These are phyloP conservation scores for Verbena officinalis DNA, from an alignment of 257 asterid genomes.

Conservation along the genomic window DNA sequence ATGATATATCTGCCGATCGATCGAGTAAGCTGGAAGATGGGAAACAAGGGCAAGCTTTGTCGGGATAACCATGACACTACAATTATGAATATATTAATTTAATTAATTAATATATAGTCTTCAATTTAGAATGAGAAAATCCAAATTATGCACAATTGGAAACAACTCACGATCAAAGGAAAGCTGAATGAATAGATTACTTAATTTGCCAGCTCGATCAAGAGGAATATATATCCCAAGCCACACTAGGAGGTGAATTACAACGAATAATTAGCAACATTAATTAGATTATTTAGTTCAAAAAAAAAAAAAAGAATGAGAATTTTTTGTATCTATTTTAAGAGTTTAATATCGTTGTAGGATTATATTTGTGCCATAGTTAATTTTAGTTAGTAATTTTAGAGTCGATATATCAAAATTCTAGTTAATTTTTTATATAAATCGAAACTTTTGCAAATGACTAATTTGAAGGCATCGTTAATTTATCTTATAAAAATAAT, in stretches of 20 bases:
- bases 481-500: too few relatives aligned
- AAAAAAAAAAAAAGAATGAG: too few relatives aligned
- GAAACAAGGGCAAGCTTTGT: constrained; percentile 39
- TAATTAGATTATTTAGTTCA: too few relatives aligned
- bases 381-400: too few relatives aligned
- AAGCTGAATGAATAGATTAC: constrained; percentile 7
- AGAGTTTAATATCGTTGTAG: not conserved
- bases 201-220: constrained; percentile 18
- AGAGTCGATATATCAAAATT: too few relatives aligned
- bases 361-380: too few relatives aligned
- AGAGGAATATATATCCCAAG: constrained; percentile 14
- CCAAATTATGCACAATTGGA: constrained; percentile 27
- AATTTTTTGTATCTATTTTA: too few relatives aligned
- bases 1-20: too few relatives aligned
- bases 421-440: too few relatives aligned
- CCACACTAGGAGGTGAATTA: not conserved
- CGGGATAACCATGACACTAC: constrained; percentile 46
- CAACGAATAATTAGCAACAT: not conserved
- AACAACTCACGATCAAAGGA: constrained; percentile 31
- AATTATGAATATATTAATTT: constrained; percentile 34
- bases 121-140: constrained; percentile 17
- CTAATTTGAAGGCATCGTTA: too few relatives aligned
- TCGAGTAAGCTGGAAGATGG: constrained; percentile 51
- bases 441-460: too few relatives aligned
- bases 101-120: constrained; percentile 2